Evolutionary conservation across 2,329 filamentous ascomycete species (phyloP), one percentile per base, ranked within the genome.

Genomic region (Elsinoe arachidis): DNA sequence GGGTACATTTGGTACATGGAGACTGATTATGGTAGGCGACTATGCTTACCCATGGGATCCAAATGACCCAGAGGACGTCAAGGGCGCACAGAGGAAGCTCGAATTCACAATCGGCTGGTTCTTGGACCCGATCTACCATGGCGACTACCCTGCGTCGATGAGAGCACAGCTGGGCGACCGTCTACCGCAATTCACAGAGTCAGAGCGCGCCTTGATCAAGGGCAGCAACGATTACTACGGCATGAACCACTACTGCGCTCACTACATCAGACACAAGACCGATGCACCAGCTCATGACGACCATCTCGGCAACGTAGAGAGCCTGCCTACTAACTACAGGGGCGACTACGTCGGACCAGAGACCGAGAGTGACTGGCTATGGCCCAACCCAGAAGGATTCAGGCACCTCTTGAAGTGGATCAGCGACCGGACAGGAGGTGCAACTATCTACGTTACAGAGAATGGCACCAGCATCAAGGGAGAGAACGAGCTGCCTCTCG

Each of bases 221-320:
- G 88, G 87, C n/a, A 89, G 85, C 68, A 93, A 93, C 71, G 90
- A 95, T 76, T 95, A 95, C 73, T 95, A 95, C 72, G 90, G 88
- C 30, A 68, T 64, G 64, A 95, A 95, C 77, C 87, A 90, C 78
- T 95, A 95, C 77, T 91, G 88, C 53, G 86, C 88, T 67, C 88
- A 93, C 78, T 95, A 88, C 74, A 84, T 95, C 74, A 85, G 84
- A 70, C 85, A 91, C 73, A 82, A 83, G 67, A 78, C 80, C 6
- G 80, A 78, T 5, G 74, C 78, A 49, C 74, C 87, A 0, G 77
- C 80, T 1, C 74, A 76, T 3, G 78, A 86, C 53, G 89, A 95
- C 73, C 83, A 83, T 71, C 74, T 82, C 11, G 90, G 90, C 55
- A 87, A 95, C 70, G 74, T 95, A 35, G 87, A 93, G 65, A 79